phyloP scores from a whole-genome alignment of 1,284 basidiomycete genomes.

The Heterobasidion occidentale region DNA sequence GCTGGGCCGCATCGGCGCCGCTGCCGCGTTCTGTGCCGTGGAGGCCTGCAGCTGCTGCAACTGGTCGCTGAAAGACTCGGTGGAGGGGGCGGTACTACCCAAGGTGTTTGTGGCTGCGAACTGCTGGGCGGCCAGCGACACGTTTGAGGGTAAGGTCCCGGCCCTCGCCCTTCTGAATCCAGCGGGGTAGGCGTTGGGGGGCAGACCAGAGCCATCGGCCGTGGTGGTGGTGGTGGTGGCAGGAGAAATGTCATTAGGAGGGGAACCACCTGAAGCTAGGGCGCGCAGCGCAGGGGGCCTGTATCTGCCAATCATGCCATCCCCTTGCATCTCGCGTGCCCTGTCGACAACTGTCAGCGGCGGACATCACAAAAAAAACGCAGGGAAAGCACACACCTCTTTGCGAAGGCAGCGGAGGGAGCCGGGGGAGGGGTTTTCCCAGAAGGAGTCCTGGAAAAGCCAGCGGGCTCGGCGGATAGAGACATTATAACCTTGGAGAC shows the following conservation, averaged over 20 bases:
- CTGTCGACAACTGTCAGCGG: conserved; percentile 29
- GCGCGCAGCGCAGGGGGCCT: conserved; percentile 74
- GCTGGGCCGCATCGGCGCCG: conserved; percentile 50
- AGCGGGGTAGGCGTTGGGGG: conserved; percentile 66
- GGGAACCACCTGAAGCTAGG: conserved; percentile 60
- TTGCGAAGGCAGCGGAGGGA: conserved; percentile 81
- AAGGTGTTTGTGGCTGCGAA: conserved; percentile 62
- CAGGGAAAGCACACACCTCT: conserved; percentile 47
- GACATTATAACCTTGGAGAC: conserved; percentile 66
- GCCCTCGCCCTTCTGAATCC: conserved; percentile 83
- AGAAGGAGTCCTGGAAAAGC: conserved; percentile 71
- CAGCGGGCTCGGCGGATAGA: conserved; percentile 73
- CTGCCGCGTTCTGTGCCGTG: conserved; percentile 25
- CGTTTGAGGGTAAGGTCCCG: conserved; percentile 82
- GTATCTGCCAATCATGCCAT: conserved; percentile 66
- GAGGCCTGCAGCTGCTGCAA: conserved; percentile 33
- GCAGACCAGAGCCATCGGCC: conserved; percentile 47
- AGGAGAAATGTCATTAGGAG: conserved; percentile 48
- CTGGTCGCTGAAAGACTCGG: conserved; percentile 61
- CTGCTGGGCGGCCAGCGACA: conserved; percentile 77
- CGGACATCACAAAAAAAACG: conserved; percentile 3
- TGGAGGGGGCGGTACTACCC: conserved; percentile 41
- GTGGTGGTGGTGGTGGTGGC: conserved; percentile 35
- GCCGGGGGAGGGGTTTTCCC: conserved; percentile 86
- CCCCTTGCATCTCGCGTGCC: conserved; percentile 74